phyloP scores from a whole-genome alignment of 1,284 basidiomycete species.

The Leucoagaricus sp. region DNA sequence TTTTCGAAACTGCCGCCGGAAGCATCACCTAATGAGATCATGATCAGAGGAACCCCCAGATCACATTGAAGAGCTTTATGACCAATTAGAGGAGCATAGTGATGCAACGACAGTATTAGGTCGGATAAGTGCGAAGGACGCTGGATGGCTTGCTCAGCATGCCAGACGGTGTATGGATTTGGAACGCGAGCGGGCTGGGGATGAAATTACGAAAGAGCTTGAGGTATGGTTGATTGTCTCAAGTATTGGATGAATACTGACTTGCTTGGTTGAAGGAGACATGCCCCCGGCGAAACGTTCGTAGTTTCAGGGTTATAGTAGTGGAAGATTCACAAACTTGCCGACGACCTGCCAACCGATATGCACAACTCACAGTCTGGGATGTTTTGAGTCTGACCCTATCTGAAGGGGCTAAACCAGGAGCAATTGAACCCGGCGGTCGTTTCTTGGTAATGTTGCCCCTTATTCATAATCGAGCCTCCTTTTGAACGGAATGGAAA shows the following conservation, averaged over 20 bases:
- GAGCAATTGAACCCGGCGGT: conserved; percentile 64
- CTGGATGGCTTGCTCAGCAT: conserved; percentile 65
- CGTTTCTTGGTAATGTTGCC: conserved; percentile 61
- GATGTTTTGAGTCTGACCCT: conserved; percentile 62
- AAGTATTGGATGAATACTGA: background rate
- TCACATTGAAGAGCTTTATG: conserved; percentile 64
- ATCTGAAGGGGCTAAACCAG: conserved; percentile 51
- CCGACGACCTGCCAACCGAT: conserved; percentile 52
- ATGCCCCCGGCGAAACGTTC: conserved; percentile 80
- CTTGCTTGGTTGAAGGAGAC: conserved; percentile 47
- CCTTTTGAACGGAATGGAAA: background rate
- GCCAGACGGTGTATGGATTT: conserved; percentile 52
- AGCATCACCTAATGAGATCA: background rate
- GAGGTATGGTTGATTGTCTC: conserved; percentile 44
- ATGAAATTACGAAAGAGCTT: conserved; percentile 72
- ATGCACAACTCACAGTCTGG: conserved; percentile 83
- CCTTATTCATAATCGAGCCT: background rate
- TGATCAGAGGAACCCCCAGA: conserved; percentile 51
- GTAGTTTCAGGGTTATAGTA: conserved; percentile 79
- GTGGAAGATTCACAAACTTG: conserved; percentile 69
- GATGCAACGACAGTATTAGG: conserved; percentile 43
- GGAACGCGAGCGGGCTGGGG: conserved; percentile 51
- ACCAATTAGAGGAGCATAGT: conserved; percentile 59
- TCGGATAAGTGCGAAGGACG: conserved; percentile 44
- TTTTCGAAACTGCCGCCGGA: background rate